Evolutionary conservation across 2,329 filamentous ascomycete genomes (phyloP).

Genomic region (Pyricularia pennisetigena): DNA sequence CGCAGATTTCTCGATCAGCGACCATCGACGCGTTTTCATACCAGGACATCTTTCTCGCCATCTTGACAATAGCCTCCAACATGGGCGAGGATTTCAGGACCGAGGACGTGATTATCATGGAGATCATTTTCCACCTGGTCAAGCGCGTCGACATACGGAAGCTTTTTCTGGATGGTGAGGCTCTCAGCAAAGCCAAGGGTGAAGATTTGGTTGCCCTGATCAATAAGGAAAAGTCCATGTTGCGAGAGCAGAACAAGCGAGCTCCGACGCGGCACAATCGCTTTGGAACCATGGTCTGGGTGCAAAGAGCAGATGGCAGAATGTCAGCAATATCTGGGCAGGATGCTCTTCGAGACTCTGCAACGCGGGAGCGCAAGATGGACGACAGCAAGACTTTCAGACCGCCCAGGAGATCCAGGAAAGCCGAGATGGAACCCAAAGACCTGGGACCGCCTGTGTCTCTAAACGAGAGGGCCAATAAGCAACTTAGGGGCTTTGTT

Average conservation of each 20-base stretch:
- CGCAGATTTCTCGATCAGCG: constrained; percentile 77
- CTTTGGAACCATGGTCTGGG: constrained; percentile 96
- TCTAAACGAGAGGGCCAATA: constrained; percentile 64
- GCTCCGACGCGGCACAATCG: constrained; percentile 83
- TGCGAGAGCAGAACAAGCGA: constrained; percentile 64
- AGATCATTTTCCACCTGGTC: constrained; percentile 83
- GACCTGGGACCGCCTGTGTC: constrained; percentile 68
- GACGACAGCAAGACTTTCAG: constrained; percentile 86
- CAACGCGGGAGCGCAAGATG: constrained; percentile 74
- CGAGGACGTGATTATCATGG: constrained; percentile 82
- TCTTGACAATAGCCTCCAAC: constrained; percentile 82
- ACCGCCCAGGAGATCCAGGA: constrained; percentile 57
- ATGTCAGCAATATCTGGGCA: constrained; percentile 84
- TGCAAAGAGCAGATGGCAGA: constrained; percentile 77
- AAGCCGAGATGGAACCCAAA: constrained; percentile 52
- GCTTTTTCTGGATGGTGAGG: constrained; percentile 73
- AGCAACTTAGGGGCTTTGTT: constrained; percentile 70
- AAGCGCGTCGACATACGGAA: constrained; percentile 80
- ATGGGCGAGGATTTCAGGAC: constrained; percentile 88
- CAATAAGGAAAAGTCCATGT: constrained; percentile 75
- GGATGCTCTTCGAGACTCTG: constrained; percentile 64
- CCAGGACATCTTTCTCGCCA: constrained; percentile 79
- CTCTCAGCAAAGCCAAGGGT: constrained; percentile 58
- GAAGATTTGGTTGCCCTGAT: constrained; percentile 67
- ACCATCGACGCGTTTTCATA: constrained; percentile 83